Evolutionary conservation across 805 yeast species (phyloP).

Genomic region (Candida methanosorbosa): DNA sequence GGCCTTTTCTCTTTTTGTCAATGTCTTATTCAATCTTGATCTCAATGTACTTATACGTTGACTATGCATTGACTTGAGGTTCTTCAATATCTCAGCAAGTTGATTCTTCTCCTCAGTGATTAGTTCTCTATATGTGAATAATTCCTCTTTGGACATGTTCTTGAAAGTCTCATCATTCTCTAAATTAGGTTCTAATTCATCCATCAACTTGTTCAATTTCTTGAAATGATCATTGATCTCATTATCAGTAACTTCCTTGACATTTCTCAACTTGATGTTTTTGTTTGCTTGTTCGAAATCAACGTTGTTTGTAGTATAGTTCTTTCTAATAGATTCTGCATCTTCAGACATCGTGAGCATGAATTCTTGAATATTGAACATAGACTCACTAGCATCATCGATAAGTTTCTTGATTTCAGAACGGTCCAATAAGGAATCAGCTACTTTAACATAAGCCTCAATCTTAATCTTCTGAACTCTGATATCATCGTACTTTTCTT

Average conservation of each 20-base stretch:
- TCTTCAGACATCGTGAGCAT: conserved; percentile 38
- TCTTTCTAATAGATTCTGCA: conserved; percentile 30
- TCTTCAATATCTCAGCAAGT: conserved; percentile 7
- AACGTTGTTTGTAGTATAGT: conserved; percentile 35
- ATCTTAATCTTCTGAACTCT: conserved; percentile 21
- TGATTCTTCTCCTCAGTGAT: conserved; percentile 10
- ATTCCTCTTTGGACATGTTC: conserved; percentile 10
- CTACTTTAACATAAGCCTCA: conserved; percentile 30
- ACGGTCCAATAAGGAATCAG: conserved; percentile 37
- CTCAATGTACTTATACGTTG: conserved; percentile 18
- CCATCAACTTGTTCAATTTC: conserved; percentile 19
- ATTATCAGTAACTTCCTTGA: conserved; percentile 16
- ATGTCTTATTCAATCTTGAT: conserved; percentile 10
- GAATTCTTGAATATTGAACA: conserved; percentile 34
- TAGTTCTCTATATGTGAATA: conserved; percentile 16
- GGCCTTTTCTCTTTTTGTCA: conserved; percentile 13
- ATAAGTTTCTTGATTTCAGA: conserved; percentile 26
- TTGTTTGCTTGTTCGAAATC: conserved; percentile 45
- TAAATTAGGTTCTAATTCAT: conserved; percentile 19
- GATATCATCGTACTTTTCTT: conserved; percentile 24
- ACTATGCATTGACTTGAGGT: conserved; percentile 18
- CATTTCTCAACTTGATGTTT: conserved; percentile 27
- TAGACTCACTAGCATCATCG: conserved; percentile 22
- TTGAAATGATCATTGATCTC: conserved; percentile 19
- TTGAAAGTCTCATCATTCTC: conserved; percentile 12